Conservation (phyloP, 768 basidiomycete genomes). For the Psilocybe sp. region DNA sequence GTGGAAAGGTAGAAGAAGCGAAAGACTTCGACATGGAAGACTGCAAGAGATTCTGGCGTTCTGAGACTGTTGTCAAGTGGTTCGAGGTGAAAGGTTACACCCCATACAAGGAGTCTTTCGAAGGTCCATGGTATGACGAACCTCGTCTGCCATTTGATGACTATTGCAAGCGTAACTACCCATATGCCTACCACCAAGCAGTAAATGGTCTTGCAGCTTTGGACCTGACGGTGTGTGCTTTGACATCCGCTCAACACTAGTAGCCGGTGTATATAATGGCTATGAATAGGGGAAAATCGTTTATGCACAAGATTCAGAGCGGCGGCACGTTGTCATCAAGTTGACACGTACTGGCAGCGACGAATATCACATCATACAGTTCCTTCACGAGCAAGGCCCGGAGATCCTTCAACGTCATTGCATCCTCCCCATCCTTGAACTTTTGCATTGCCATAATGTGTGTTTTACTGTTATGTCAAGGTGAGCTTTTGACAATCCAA, state of each 20-base stretch:
- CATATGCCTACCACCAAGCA: slow-evolving; percentile 4
- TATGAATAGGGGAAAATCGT: neutral
- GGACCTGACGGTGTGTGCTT: neutral
- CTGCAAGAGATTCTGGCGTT: too few relatives aligned
- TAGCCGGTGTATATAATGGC: neutral
- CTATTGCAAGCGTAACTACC: too few relatives aligned
- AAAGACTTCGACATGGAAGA: too few relatives aligned
- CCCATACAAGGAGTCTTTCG: too few relatives aligned
- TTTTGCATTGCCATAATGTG: slow-evolving; percentile 15
- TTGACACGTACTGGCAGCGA: slow-evolving; percentile 16
- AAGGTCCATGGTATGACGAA: too few relatives aligned
- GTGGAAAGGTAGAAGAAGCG: too few relatives aligned
- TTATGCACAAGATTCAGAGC: slow-evolving; percentile 19
- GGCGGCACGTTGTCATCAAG: slow-evolving; percentile 25
- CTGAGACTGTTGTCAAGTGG: too few relatives aligned
- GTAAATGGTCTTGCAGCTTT: neutral
- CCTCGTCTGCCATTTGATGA: too few relatives aligned
- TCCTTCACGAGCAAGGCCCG: slow-evolving; percentile 12
- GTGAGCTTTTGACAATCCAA: too few relatives aligned
- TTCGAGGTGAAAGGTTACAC: too few relatives aligned
- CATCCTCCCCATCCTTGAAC: slow-evolving; percentile 22
- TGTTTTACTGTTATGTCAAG: slow-evolving; percentile 29
- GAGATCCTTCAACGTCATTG: slow-evolving; percentile 1
- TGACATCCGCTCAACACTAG: neutral
- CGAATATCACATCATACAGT: slow-evolving; percentile 19